A percentile compares a stretch with the other conserved stretches of the same genome.
These are phyloP conservation scores for Podospora pseudopauciseta DNA, from an alignment of 495 filamentous ascomycete species.

Conservation along the genomic window DNA sequence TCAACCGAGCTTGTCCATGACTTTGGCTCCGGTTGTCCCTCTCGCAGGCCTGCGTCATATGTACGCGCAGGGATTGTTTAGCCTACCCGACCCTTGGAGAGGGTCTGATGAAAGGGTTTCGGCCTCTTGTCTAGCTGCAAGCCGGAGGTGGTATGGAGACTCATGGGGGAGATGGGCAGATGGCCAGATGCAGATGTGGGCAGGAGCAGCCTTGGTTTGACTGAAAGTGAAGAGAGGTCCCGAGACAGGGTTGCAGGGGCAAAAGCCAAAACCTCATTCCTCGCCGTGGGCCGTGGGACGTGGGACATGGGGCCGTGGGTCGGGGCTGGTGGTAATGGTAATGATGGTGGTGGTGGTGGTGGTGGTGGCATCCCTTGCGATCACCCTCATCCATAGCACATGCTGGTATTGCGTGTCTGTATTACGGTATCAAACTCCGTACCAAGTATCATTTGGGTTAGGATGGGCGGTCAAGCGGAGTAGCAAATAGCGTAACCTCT, in stretches of 20 bases:
- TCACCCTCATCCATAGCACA: too few species aligned
- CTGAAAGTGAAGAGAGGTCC: constrained; percentile 9
- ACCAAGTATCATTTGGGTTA: not conserved
- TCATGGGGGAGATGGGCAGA: constrained; percentile 1
- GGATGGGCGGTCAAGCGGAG: constrained; percentile 35
- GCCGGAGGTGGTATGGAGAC: constrained; percentile 25
- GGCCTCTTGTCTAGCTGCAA: constrained; percentile 29
- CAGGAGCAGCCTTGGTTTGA: constrained; percentile 17
- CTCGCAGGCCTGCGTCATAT: constrained; percentile 35
- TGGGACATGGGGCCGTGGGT: constrained; percentile 17
- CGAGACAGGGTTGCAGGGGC: constrained; percentile 24
- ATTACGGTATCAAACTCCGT: not conserved
- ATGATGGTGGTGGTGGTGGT: not conserved
- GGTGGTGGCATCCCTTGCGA: not conserved
- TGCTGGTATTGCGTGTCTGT: not conserved
- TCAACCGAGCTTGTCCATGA: constrained; percentile 36
- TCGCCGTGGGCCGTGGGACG: constrained; percentile 17
- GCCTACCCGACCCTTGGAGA: constrained; percentile 30
- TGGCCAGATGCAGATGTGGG: constrained; percentile 1
- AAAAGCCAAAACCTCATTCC: constrained; percentile 23
- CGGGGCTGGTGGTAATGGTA: constrained; percentile 5
- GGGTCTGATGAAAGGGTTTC: constrained; percentile 32
- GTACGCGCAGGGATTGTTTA: constrained; percentile 33
- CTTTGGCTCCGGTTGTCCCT: constrained; percentile 22
- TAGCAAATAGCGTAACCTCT: constrained; percentile 13